Evolutionary conservation across 768 basidiomycete species (phyloP).

Genomic region (Kwoniella dejecticola): DNA sequence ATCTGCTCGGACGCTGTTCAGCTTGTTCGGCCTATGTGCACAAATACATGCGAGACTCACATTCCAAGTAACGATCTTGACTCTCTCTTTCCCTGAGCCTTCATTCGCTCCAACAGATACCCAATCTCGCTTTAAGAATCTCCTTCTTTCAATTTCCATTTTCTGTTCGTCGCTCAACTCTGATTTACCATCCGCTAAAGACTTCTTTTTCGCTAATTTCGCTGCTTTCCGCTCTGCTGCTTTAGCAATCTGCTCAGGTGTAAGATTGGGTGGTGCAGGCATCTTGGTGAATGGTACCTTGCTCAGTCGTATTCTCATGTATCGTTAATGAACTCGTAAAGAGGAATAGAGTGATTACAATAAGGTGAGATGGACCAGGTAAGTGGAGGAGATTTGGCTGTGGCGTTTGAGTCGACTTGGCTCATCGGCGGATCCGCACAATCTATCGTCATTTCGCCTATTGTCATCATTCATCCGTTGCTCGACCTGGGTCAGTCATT

Average conservation of each 20-base stretch:
- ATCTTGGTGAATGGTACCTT: not conserved
- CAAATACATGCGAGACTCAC: too few species aligned
- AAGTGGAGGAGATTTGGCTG: not conserved
- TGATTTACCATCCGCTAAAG: not conserved
- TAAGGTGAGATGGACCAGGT: not conserved
- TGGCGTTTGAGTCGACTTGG: not conserved
- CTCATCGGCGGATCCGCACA: not conserved
- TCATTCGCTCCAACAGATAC: conserved; percentile 9
- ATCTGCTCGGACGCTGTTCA: conserved; percentile 28
- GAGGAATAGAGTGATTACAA: not conserved
- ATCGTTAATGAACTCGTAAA: not conserved
- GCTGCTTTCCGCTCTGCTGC: conserved; percentile 42
- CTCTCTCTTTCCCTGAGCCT: not conserved
- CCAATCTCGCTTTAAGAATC: conserved; percentile 47
- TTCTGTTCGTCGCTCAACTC: conserved; percentile 18
- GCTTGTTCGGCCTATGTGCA: too few species aligned
- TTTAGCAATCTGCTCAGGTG: conserved; percentile 36
- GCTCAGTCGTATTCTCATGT: not conserved
- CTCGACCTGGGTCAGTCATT: not conserved
- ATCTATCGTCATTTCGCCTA: not conserved
- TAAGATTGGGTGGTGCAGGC: conserved; percentile 30
- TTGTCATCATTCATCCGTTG: not conserved
- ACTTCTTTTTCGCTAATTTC: conserved; percentile 44
- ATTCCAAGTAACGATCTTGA: conserved; percentile 53
- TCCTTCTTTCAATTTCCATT: conserved; percentile 22